These are phyloP conservation scores for Entomophthora muscae DNA, from an alignment of 371 early-diverging fungal species.

Conservation along the genomic window DNA sequence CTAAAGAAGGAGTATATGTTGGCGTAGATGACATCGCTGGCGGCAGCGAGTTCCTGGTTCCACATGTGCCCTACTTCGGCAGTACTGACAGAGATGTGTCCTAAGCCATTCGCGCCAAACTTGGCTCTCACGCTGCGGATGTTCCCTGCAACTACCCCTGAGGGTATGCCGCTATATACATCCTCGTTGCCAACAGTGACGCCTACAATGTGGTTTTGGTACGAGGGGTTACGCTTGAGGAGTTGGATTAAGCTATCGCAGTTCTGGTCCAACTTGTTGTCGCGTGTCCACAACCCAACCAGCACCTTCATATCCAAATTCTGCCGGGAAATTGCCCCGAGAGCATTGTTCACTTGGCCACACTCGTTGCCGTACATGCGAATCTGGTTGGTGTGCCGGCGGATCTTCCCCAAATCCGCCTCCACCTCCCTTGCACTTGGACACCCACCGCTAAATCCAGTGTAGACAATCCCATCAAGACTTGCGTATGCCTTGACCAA, in stretches of 20 bases:
- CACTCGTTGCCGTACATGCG: slow-evolving; percentile 1
- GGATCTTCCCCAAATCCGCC: background rate
- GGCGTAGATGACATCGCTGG: background rate
- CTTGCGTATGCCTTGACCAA: too few relatives aligned
- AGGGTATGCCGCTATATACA: background rate
- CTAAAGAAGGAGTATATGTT: slow-evolving; percentile 6
- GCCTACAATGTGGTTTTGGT: background rate
- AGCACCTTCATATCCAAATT: background rate
- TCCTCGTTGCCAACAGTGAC: slow-evolving; percentile 8
- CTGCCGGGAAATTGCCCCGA: background rate
- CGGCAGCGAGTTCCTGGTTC: background rate
- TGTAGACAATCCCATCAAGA: too few relatives aligned
- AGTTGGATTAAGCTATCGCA: too few relatives aligned
- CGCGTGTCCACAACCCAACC: slow-evolving; percentile 2
- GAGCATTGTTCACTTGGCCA: background rate
- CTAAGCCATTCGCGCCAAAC: background rate
- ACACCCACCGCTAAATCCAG: too few relatives aligned
- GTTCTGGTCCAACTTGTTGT: too few relatives aligned
- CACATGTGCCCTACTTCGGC: background rate
- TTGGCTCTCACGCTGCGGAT: background rate
- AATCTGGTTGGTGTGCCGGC: background rate
- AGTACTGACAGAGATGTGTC: background rate
- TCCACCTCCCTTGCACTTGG: background rate
- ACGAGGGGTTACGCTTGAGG: background rate
- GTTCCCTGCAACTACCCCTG: background rate